Conservation (phyloP, 2,329 filamentous ascomycete genomes). For the Aureobasidium sp. region DNA sequence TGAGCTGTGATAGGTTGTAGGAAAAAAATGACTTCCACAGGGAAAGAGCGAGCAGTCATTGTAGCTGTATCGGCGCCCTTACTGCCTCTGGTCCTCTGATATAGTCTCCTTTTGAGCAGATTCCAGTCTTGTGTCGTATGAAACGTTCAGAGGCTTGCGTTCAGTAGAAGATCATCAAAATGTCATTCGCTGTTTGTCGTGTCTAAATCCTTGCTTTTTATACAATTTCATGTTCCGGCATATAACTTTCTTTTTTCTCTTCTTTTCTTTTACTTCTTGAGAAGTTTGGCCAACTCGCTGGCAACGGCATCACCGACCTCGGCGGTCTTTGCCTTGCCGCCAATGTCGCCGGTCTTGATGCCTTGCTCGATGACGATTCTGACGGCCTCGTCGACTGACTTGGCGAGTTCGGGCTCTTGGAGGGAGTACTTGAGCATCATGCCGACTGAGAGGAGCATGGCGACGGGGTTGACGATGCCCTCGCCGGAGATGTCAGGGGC, state of each 20-base stretch:
- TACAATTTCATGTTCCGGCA: not conserved
- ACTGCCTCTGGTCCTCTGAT: no score
- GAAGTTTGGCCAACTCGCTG: constrained; percentile 62
- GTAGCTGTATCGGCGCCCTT: no score
- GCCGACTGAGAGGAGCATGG: constrained; percentile 82
- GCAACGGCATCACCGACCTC: constrained; percentile 81
- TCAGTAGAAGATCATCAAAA: not conserved
- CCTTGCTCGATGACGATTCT: constrained; percentile 71
- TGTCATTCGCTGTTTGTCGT: constrained; percentile 5
- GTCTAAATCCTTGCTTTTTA: constrained; percentile 1
- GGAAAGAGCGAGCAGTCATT: no score
- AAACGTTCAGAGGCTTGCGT: no score
- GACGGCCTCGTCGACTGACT: constrained; percentile 74
- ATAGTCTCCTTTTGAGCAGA: no score
- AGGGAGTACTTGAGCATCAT: constrained; percentile 97
- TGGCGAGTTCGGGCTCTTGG: constrained; percentile 67
- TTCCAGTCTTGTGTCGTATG: no score
- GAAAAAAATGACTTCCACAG: no score
- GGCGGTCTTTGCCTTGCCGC: constrained; percentile 64
- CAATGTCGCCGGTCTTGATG: constrained; percentile 75
- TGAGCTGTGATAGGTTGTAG: no score
- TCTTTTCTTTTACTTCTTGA: constrained; percentile 36
- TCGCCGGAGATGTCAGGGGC: constrained; percentile 91
- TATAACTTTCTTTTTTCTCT: not conserved
- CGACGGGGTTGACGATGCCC: constrained; percentile 86